Evolutionary conservation across 257 asterid genomes (phyloP).

Genomic region (Linderniella brevidens): DNA sequence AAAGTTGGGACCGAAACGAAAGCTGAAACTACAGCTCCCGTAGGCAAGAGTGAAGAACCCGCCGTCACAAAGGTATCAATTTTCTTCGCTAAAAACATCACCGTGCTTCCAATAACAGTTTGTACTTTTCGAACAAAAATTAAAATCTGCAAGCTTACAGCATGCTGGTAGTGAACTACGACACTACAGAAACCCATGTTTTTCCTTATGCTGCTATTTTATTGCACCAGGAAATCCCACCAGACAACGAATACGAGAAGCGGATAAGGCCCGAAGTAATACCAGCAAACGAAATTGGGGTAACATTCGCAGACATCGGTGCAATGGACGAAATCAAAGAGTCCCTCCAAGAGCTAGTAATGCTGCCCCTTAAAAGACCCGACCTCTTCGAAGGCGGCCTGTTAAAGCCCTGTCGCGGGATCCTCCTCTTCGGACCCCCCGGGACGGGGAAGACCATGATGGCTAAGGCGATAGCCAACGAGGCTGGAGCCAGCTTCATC

Average conservation of each 20-base stretch:
- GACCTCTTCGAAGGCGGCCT: conserved; percentile 83
- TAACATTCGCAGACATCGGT: conserved; percentile 75
- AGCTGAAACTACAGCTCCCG: conserved; percentile 21
- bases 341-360: conserved; percentile 75
- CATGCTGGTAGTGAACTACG: too few relatives aligned
- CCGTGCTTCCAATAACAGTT: neutral
- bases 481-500: conserved; percentile 84
- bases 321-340: conserved; percentile 71
- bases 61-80: conserved; percentile 31
- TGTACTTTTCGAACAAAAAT: too few relatives aligned
- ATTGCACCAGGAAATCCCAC: conserved; percentile 44
- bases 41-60: conserved; percentile 30
- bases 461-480: conserved; percentile 84
- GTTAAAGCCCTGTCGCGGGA: conserved; percentile 79
- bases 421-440: conserved; percentile 80
- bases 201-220: neutral
- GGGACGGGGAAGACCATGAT: conserved; percentile 89
- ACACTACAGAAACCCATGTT: too few relatives aligned
- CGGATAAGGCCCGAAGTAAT: conserved; percentile 81
- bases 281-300: conserved; percentile 59
- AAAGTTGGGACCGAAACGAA: conserved; percentile 21
- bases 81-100: neutral
- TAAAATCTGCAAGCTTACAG: too few relatives aligned
- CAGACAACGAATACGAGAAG: conserved; percentile 82
- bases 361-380: conserved; percentile 74